Percentiles rank a stretch among this genome's conserved stretches.
Evolutionary conservation across 345 rosid genomes (phyloP).

Genomic region (Carallia pectinifolia): DNA sequence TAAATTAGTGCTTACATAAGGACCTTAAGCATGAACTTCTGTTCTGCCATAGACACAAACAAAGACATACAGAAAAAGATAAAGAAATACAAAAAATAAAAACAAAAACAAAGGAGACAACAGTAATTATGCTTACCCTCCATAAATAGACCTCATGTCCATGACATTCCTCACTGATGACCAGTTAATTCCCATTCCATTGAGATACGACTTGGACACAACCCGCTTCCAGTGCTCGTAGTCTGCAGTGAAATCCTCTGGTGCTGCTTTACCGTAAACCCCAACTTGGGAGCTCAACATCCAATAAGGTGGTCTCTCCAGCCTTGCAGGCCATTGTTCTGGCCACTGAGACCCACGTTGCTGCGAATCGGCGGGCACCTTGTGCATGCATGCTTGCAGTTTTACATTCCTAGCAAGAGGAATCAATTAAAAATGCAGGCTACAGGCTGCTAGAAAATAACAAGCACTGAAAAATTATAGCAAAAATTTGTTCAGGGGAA

Average conservation of each 20-base stretch:
- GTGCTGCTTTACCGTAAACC: slow-evolving; percentile 88
- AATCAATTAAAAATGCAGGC: slow-evolving; percentile 12
- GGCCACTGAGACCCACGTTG: slow-evolving; percentile 97
- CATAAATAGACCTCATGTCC: slow-evolving; percentile 97
- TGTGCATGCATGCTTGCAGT: slow-evolving; percentile 88
- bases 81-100: neutral
- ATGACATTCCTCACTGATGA: slow-evolving; percentile 80
- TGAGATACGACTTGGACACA: slow-evolving; percentile 77
- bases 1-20: no score
- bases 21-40: no score
- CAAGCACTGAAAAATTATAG: neutral
- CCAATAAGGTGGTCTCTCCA: slow-evolving; percentile 85
- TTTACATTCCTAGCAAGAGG: slow-evolving; percentile 66
- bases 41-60: neutral
- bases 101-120: neutral
- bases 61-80: neutral
- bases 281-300: slow-evolving; percentile 77
- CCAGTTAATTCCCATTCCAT: slow-evolving; percentile 89
- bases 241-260: slow-evolving; percentile 80
- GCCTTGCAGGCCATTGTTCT: slow-evolving; percentile 88
- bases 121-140: slow-evolving; percentile 62
- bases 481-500: neutral
- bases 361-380: slow-evolving; percentile 51
- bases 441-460: neutral
- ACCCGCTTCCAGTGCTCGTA: slow-evolving; percentile 86